These are phyloP conservation scores for Starmerella apis DNA, from an alignment of 805 yeast genomes.

Conservation along the genomic window DNA sequence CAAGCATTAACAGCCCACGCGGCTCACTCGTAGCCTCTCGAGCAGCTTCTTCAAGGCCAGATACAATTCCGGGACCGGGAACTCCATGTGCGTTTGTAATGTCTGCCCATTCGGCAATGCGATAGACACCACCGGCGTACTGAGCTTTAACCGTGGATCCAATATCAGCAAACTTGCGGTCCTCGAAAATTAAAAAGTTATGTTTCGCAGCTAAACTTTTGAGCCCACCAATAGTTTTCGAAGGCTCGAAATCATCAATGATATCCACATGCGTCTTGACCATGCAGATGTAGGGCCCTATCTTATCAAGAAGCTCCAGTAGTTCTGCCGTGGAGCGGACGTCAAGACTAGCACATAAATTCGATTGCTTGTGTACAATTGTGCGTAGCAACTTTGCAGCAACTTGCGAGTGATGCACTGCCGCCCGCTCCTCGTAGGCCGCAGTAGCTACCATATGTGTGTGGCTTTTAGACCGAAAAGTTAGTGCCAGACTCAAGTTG, in stretches of 20 bases:
- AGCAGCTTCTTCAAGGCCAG: constrained; percentile 76
- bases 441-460: not conserved
- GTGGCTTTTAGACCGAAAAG: not conserved
- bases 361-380: constrained; percentile 72
- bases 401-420: constrained; percentile 60
- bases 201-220: constrained; percentile 64
- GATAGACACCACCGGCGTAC: constrained; percentile 79
- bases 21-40: constrained; percentile 49
- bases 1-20: constrained; percentile 85
- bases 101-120: constrained; percentile 89
- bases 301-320: constrained; percentile 54
- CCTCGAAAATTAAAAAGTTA: constrained; percentile 87
- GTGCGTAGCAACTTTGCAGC: constrained; percentile 63
- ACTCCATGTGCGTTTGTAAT: constrained; percentile 97
- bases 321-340: constrained; percentile 72
- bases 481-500: not conserved
- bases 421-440: constrained; percentile 35
- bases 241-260: constrained; percentile 76
- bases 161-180: constrained; percentile 95
- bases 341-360: constrained; percentile 90
- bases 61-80: constrained; percentile 87
- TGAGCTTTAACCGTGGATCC: constrained; percentile 95
- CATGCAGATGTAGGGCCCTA: constrained; percentile 86
- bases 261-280: constrained; percentile 94
- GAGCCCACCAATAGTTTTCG: constrained; percentile 66